Evolutionary conservation across 2,329 filamentous ascomycete species (phyloP), one percentile per base, ranked within the genome.

Genomic region (Ceratocystis destructans): DNA sequence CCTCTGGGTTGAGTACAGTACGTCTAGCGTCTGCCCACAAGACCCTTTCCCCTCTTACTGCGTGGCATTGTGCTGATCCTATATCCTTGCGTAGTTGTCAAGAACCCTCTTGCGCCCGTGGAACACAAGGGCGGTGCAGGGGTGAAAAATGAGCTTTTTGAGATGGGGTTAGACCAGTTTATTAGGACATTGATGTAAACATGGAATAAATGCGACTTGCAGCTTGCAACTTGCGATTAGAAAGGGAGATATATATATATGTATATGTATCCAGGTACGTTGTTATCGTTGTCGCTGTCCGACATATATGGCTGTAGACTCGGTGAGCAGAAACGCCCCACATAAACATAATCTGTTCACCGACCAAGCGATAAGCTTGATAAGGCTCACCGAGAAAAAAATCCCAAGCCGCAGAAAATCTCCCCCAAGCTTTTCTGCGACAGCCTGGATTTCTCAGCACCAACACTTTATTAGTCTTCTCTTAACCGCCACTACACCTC

Each of bases 1-100:
- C 75, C 83, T 97, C 28, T 99, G 94, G 79, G 93, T 99, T 20
- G 94, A 99, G 78, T 99, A 94, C 72, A 87, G 88, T 90, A 76
- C 68, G 81, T 77, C 17, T 37, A 28, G 46, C 48, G 8, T 25
- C 10, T 41, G 12, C 37, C 37, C 3, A 41, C 37, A 41, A 41
- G 37, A 44, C 20, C 22, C 4, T 5, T 15, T 8, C 55, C 55
- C 15, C n/a, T 22, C 55, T 10, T 15, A 17, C 15, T 6, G n/a
- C 7, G 50, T 17, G 22, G 5, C 45, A 61, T 28, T 59, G 46
- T 33, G 33, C 65, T 61, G 31, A 59, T 45, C 37, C 12, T 41
- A 15, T 41, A 48, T 46, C 48, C 15, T 25, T 53, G 1, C 64
- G 55, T 65, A 87, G 86, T 88, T 53, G 84, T 88, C 70, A 88